These are phyloP conservation scores for Pisolithus sp. DNA, from an alignment of 768 basidiomycete species.

Conservation along the genomic window DNA sequence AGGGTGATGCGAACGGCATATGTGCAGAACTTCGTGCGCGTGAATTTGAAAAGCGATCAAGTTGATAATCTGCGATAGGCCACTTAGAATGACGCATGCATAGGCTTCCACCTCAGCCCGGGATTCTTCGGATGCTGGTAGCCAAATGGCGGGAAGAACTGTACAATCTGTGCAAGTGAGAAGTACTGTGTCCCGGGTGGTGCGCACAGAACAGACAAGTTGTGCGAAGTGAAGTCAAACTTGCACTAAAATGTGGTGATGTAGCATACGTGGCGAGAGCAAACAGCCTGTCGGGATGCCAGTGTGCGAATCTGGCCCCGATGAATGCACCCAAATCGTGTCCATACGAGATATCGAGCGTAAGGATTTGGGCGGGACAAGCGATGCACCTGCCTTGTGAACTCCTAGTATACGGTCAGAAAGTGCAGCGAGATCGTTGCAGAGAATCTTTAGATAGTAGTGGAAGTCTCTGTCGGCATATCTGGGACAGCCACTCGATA, in stretches of 20 bases:
- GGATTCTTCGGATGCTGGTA: slow-evolving; percentile 55
- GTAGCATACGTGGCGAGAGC: slow-evolving; percentile 53
- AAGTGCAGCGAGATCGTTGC: slow-evolving; percentile 58
- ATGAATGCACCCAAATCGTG: slow-evolving; percentile 77
- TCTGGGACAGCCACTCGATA: slow-evolving; percentile 52
- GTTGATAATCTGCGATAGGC: too few species aligned
- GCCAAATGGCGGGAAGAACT: slow-evolving; percentile 48
- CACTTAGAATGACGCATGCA: slow-evolving; percentile 32
- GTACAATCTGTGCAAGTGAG: slow-evolving; percentile 45
- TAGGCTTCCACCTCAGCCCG: slow-evolving; percentile 50
- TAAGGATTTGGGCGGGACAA: background rate
- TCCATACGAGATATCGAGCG: slow-evolving; percentile 30
- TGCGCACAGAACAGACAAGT: slow-evolving; percentile 60
- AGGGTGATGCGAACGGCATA: too few species aligned
- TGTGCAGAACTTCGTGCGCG: too few species aligned
- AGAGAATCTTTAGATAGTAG: slow-evolving; percentile 55
- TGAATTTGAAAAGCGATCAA: too few species aligned
- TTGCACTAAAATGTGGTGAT: background rate
- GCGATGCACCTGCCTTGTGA: slow-evolving; percentile 38
- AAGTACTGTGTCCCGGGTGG: slow-evolving; percentile 49
- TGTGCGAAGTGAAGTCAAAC: slow-evolving; percentile 20
- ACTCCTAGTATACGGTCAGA: slow-evolving; percentile 48
- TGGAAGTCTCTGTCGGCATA: slow-evolving; percentile 46
- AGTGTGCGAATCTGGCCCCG: slow-evolving; percentile 62
- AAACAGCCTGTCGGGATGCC: slow-evolving; percentile 57